phyloP scores from a whole-genome alignment of 176 grass and related monocot genomes.

The Triticum timopheevii region DNA sequence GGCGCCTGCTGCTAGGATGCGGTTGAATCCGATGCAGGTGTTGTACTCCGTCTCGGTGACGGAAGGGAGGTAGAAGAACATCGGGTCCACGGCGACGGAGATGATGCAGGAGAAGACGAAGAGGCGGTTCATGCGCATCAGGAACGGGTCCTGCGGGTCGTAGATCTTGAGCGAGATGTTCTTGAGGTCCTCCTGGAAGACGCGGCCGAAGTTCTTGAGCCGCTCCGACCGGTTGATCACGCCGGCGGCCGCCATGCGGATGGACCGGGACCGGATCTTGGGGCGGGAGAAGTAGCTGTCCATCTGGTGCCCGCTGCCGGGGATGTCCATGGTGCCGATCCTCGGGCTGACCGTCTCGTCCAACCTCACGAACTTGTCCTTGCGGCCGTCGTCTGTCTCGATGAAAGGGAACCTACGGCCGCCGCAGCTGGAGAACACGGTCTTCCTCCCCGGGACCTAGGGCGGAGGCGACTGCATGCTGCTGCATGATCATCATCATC shows the following conservation, averaged over 20 bases:
- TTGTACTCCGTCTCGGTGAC: conserved; percentile 33
- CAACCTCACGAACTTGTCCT: conserved; percentile 62
- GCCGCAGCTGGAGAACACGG: conserved; percentile 55
- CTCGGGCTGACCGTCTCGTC: conserved; percentile 10
- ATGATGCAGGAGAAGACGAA: conserved; percentile 70
- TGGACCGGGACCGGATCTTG: conserved; percentile 46
- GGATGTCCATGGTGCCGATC: conserved; percentile 31
- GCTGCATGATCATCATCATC: neutral
- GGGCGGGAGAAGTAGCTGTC: conserved; percentile 56
- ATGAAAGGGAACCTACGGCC: conserved; percentile 32
- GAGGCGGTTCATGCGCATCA: conserved; percentile 64
- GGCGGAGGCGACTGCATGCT: neutral
- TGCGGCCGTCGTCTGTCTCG: conserved; percentile 58
- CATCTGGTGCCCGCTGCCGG: conserved; percentile 37
- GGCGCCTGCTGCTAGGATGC: conserved; percentile 29
- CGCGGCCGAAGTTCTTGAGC: conserved; percentile 55
- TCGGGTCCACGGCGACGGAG: conserved; percentile 68
- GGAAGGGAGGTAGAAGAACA: conserved; percentile 75
- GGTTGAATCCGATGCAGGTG: conserved; percentile 74
- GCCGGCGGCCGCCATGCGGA: conserved; percentile 40
- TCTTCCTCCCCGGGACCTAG: neutral
- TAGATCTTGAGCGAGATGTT: conserved; percentile 64
- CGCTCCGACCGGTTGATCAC: conserved; percentile 59
- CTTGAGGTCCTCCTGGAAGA: conserved; percentile 76
- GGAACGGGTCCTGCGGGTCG: conserved; percentile 79